A percentile compares a stretch with the other conserved stretches of the same genome.
Conservation (phyloP, 768 basidiomycete genomes). For the Tubosaeta sp. region DNA sequence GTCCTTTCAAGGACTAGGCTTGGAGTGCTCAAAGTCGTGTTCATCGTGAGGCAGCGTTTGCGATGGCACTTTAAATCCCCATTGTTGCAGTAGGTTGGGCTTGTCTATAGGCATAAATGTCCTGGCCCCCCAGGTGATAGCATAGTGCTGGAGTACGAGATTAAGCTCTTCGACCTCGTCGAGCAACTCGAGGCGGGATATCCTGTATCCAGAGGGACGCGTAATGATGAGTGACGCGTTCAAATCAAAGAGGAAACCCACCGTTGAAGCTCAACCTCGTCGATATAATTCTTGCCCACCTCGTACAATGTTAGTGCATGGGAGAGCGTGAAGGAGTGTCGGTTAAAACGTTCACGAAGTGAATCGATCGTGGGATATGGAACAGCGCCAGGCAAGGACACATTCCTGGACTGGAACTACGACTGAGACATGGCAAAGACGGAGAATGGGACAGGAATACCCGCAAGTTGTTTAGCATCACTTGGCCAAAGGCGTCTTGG, state of each 20-base stretch:
- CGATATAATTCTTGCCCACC: constrained; percentile 53
- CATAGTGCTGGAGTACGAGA: constrained; percentile 86
- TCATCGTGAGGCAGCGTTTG: not conserved
- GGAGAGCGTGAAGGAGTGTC: constrained; percentile 50
- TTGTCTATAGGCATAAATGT: not conserved
- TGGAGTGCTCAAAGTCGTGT: too few species aligned
- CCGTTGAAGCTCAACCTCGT: constrained; percentile 52
- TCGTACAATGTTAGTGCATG: constrained; percentile 64
- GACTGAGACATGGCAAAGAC: not conserved
- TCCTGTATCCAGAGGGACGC: constrained; percentile 38
- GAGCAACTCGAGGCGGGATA: constrained; percentile 76
- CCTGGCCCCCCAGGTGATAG: constrained; percentile 63
- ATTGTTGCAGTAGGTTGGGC: constrained; percentile 10
- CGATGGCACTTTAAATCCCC: constrained; percentile 2
- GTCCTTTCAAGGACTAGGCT: too few species aligned
- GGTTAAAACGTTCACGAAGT: constrained; percentile 55
- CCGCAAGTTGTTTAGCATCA: constrained; percentile 87
- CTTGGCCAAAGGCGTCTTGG: constrained; percentile 82
- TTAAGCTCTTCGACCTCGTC: constrained; percentile 96
- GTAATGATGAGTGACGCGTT: not conserved
- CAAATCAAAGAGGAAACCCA: constrained; percentile 23
- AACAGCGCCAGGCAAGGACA: constrained; percentile 68
- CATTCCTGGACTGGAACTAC: constrained; percentile 54
- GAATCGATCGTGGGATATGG: constrained; percentile 56
- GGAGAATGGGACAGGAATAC: constrained; percentile 34